These are phyloP conservation scores for Helicocarpus griseus DNA, from an alignment of 2,329 filamentous ascomycete genomes.

Conservation along the genomic window DNA sequence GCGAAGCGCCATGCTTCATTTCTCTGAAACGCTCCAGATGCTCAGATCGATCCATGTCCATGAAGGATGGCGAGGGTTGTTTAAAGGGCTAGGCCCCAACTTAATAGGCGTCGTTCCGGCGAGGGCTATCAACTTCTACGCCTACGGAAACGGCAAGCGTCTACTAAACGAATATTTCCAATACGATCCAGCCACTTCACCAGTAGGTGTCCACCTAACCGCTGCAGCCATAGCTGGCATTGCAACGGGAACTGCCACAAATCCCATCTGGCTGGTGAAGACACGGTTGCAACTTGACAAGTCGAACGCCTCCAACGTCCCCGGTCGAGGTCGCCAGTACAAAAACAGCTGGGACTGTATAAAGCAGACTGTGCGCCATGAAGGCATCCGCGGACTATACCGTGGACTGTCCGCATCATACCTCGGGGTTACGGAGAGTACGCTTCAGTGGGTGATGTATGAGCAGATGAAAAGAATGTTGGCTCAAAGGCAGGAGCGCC, in stretches of 20 bases:
- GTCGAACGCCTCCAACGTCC: slow-evolving; percentile 54
- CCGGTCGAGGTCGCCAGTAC: slow-evolving; percentile 57
- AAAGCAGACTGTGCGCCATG: slow-evolving; percentile 66
- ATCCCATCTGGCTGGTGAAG: slow-evolving; percentile 95
- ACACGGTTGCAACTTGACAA: slow-evolving; percentile 88
- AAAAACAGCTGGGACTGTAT: slow-evolving; percentile 82
- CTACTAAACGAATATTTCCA: slow-evolving; percentile 61
- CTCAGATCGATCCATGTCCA: slow-evolving; percentile 66
- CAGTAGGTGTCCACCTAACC: slow-evolving; percentile 64
- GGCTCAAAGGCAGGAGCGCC: slow-evolving; percentile 49
- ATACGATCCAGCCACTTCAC: slow-evolving; percentile 35
- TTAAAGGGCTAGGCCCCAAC: slow-evolving; percentile 88
- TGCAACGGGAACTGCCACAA: slow-evolving; percentile 80
- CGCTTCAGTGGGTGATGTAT: slow-evolving; percentile 87
- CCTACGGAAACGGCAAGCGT: slow-evolving; percentile 85
- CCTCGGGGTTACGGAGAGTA: slow-evolving; percentile 79
- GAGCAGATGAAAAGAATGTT: slow-evolving; percentile 77
- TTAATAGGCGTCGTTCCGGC: slow-evolving; percentile 83
- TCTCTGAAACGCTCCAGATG: slow-evolving; percentile 79
- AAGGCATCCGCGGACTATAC: slow-evolving; percentile 74
- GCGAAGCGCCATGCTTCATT: slow-evolving; percentile 60
- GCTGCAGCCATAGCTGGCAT: slow-evolving; percentile 72
- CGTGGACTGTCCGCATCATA: slow-evolving; percentile 87
- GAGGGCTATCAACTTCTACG: slow-evolving; percentile 84
- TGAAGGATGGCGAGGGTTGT: slow-evolving; percentile 79